These are phyloP conservation scores for Gilbertella persicaria DNA, from an alignment of 371 early-diverging fungal genomes.

Conservation along the genomic window DNA sequence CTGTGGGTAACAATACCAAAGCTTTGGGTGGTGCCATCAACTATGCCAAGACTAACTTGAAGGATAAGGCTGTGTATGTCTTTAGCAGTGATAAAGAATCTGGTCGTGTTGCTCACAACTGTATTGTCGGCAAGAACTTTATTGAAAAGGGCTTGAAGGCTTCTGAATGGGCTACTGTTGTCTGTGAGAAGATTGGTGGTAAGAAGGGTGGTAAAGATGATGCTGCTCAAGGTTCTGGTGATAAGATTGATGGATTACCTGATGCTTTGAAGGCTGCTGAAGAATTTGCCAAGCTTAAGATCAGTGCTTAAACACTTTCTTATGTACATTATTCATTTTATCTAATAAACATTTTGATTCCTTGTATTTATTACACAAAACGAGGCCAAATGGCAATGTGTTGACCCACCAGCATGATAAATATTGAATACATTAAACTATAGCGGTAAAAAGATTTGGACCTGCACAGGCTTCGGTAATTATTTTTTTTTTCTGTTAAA, in stretches of 20 bases:
- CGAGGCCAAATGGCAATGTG: too few species aligned
- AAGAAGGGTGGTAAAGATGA: constrained; percentile 91
- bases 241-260: constrained; percentile 57
- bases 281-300: constrained; percentile 75
- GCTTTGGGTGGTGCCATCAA: constrained; percentile 80
- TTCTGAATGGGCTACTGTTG: constrained; percentile 85
- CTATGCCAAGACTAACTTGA: constrained; percentile 72
- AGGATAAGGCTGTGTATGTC: constrained; percentile 83
- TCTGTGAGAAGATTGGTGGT: constrained; percentile 82
- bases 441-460: too few species aligned
- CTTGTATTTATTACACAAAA: neutral
- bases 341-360: neutral
- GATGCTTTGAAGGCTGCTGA: constrained; percentile 80
- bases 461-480: too few species aligned
- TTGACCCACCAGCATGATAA: too few species aligned
- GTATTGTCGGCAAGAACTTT: constrained; percentile 75
- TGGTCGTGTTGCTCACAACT: constrained; percentile 80
- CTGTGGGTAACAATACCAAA: constrained; percentile 71
- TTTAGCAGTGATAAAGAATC: constrained; percentile 72
- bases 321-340: neutral
- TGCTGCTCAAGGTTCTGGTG: constrained; percentile 83
- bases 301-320: constrained; percentile 26
- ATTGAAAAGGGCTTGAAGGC: constrained; percentile 83
- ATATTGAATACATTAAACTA: too few species aligned
- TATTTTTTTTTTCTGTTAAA: too few species aligned